Evolutionary conservation across 345 rosid species (phyloP).

Genomic region (Camelina neglecta): DNA sequence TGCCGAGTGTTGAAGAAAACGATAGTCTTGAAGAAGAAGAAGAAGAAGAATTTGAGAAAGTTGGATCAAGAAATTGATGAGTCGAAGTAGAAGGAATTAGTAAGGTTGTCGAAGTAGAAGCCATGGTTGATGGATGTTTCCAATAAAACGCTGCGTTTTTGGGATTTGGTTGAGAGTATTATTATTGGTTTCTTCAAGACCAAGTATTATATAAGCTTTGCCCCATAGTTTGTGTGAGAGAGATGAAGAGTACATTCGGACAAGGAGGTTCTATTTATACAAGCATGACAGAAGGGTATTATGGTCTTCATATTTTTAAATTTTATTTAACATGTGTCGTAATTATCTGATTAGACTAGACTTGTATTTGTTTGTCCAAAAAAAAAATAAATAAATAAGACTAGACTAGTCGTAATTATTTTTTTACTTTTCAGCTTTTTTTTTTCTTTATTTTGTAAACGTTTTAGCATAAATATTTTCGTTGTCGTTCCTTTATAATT

Average conservation of each 20-base stretch:
- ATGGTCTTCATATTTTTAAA: neutral
- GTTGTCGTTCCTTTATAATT: no score
- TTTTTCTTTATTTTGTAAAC: no score
- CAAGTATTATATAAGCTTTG: constrained; percentile 39
- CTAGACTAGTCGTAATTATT: no score
- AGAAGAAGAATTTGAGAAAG: constrained; percentile 24
- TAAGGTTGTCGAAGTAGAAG: constrained; percentile 21
- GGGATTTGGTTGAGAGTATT: no score
- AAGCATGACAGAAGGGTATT: constrained; percentile 22
- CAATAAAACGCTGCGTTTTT: constrained; percentile 32
- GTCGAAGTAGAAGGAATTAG: constrained; percentile 23
- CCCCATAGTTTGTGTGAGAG: constrained; percentile 21
- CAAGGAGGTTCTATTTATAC: constrained; percentile 16
- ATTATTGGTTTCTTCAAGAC: constrained; percentile 30
- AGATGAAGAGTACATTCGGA: neutral
- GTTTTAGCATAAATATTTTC: no score
- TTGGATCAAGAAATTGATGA: constrained; percentile 11
- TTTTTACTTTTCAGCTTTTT: neutral
- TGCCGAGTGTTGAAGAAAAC: constrained; percentile 18
- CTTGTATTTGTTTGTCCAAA: neutral
- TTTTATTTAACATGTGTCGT: constrained; percentile 1
- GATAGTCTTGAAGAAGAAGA: constrained; percentile 31
- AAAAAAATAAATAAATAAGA: no score
- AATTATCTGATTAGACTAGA: neutral
- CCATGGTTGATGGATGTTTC: constrained; percentile 20